Base-by-base conservation (phyloP, 2,329 filamentous ascomycete species). In the Davidsoniella virescens region DNA sequence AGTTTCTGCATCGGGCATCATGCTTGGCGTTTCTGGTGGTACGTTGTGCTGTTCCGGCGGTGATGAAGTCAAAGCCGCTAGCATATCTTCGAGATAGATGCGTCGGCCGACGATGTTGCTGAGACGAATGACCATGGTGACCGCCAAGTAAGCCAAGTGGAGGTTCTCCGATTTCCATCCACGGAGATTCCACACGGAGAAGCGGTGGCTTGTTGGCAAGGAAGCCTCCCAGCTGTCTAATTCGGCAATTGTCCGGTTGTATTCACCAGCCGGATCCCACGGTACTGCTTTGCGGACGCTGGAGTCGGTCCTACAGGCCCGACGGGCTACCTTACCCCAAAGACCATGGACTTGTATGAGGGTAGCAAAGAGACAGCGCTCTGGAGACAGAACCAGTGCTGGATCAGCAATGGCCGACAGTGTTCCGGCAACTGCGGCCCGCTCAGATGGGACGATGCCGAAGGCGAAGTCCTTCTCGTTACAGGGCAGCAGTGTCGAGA, bases 391-490 rank as follows among this genome's bases (percentile, higher is more conserved):
- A 5, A 58, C 55, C 6, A 62, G 52, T 1, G 54, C 50, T 1
- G 62, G 62, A 40, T 62, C 54, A 2, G 51, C 47, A 6, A 53
- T 47, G 1, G 61, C 60, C 0, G 64, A 59, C 12, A 57, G 56
- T 2, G 63, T 65, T 2, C 62, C 63, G 0, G 55, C 48, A 0
- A 66, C 58, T 5, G 61, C 64, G 3, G 63, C 61, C 1, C 64
- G 56, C 8, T 59, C 55, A 1, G 50, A 23, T 2, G 63, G 61
- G 4, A 57, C 44, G 2, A 53, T 42, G 5, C 63, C 64, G 52
- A 66, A 66, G 6, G 62, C 59, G 50, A 67, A 67, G 42, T 66
- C 64, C 14, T 55, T 55, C 55, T 67, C 64, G 18, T 63, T 57
- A 51, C 63, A 64, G 2, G 64, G 64, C 3, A 65, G 55, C 6